These are phyloP conservation scores for Pyrenochaeta sp. DNA, from an alignment of 2,329 filamentous ascomycete genomes.

Conservation along the genomic window DNA sequence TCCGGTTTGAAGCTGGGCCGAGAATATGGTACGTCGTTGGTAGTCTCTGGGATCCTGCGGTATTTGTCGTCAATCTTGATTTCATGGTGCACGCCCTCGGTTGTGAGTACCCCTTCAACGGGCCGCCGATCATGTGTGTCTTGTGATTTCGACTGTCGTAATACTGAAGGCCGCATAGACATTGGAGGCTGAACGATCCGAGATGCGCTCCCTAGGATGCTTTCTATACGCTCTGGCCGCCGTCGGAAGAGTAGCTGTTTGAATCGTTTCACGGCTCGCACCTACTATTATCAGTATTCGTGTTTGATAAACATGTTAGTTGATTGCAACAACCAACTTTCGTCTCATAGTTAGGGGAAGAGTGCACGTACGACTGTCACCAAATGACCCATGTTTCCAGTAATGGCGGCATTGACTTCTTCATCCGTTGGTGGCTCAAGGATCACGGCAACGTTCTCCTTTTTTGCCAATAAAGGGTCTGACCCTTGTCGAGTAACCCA, in stretches of 20 bases:
- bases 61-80: slow-evolving; percentile 46
- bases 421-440: slow-evolving; percentile 86
- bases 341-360: too few relatives aligned
- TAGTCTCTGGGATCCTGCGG: slow-evolving; percentile 23
- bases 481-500: slow-evolving; percentile 87
- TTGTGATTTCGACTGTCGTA: slow-evolving; percentile 58
- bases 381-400: slow-evolving; percentile 84
- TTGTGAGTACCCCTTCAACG: slow-evolving; percentile 58
- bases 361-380: slow-evolving; percentile 73
- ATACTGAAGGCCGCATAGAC: slow-evolving; percentile 54
- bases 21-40: slow-evolving; percentile 28
- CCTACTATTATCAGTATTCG: slow-evolving; percentile 55
- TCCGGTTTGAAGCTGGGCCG: slow-evolving; percentile 25
- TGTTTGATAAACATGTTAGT: not conserved
- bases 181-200: slow-evolving; percentile 66
- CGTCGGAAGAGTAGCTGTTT: slow-evolving; percentile 73
- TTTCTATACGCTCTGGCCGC: slow-evolving; percentile 63
- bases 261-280: slow-evolving; percentile 91
- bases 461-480: slow-evolving; percentile 78
- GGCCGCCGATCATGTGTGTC: slow-evolving; percentile 60
- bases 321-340: too few relatives aligned
- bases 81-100: slow-evolving; percentile 62
- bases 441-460: slow-evolving; percentile 84
- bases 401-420: slow-evolving; percentile 90
- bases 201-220: slow-evolving; percentile 65